Base-by-base conservation (phyloP, 2,329 filamentous ascomycete species). In the Monosporascus sp. region DNA sequence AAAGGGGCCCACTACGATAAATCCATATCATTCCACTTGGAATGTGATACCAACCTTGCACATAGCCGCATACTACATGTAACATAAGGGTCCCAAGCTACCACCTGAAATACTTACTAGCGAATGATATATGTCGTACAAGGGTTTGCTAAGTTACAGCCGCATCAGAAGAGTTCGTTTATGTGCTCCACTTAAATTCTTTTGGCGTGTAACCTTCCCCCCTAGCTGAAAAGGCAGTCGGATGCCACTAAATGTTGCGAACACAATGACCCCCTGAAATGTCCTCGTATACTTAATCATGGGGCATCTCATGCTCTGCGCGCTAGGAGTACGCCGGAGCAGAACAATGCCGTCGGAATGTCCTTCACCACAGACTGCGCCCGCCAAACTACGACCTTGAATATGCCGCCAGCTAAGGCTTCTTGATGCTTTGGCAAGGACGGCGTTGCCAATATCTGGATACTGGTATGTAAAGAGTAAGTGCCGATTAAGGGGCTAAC, bases 381-480 rank as follows among this genome's bases (percentile, higher is more conserved):
- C 3, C 88, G 71, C 52, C 84, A 79, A 43, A 82, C 81, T 22
- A 85, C 75, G 3, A 86, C 87, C 65, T 88, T 86, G 62, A 88
- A 84, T 41, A 90, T 82, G 1, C 84, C 84, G 6, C 85, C 84
- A 0, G 84, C 85, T 16, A 88, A 77, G 0, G 82, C 83, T 60
- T 89, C 84, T 58, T 86, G 81, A n/a, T 79, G 73, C 1, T 73
- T 66, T 0, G 84, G 83, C 50, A 88, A 77, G 0, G 81, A 82
- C 4, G 82, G 84, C 75, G 87, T 82, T 51, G 88, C 84, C 58
- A 88, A 88, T 79, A 88, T 85, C 77, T 85, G 55, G 3, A 7
- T 38, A 14, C 20, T 4, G 34, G 60, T 53, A 56, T 61, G 53
- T 59, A 43, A 43, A 17, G 27, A 16, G 20, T 27, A 41, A 43